phyloP scores from a whole-genome alignment of 257 asterid species.

The Echites panduratus region DNA sequence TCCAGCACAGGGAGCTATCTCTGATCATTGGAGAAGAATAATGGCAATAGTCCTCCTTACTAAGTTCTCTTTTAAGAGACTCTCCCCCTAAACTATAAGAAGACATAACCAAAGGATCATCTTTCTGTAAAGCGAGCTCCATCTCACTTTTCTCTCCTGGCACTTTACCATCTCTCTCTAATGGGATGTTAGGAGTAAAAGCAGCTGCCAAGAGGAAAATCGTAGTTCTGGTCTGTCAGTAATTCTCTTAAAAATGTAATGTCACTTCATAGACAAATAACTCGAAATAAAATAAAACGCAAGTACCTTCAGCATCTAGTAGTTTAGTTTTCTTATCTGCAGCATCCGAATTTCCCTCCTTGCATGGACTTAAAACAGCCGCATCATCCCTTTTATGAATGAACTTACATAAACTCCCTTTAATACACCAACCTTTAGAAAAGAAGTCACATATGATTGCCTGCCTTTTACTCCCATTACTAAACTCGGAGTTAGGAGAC shows the following conservation, averaged over 20 bases:
- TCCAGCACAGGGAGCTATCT: conserved; percentile 29
- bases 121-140: conserved; percentile 17
- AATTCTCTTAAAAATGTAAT: conserved; percentile 15
- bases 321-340: conserved; percentile 28
- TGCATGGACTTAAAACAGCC: conserved; percentile 15
- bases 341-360: conserved; percentile 38
- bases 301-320: conserved; percentile 48
- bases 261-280: conserved; percentile 17
- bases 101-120: conserved; percentile 21
- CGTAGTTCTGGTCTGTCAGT: conserved; percentile 16
- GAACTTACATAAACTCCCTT: conserved; percentile 76
- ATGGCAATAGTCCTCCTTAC: conserved; percentile 23
- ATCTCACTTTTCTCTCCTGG: conserved; percentile 30
- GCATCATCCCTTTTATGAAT: conserved; percentile 47
- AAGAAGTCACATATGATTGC: conserved; percentile 63
- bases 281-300: conserved; percentile 10
- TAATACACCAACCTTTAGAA: conserved; percentile 92
- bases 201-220: conserved; percentile 43
- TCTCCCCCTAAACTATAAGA: conserved; percentile 22
- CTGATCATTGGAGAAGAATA: conserved; percentile 30
- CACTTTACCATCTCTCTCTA: conserved; percentile 33
- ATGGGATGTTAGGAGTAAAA: conserved; percentile 29
- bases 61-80: conserved; percentile 24
- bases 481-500: conserved; percentile 37
- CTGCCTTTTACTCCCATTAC: conserved; percentile 44